Evolutionary conservation across 257 asterid genomes (phyloP), one percentile per base, ranked within the genome.

Genomic region (Gynochthodes officinalis): DNA sequence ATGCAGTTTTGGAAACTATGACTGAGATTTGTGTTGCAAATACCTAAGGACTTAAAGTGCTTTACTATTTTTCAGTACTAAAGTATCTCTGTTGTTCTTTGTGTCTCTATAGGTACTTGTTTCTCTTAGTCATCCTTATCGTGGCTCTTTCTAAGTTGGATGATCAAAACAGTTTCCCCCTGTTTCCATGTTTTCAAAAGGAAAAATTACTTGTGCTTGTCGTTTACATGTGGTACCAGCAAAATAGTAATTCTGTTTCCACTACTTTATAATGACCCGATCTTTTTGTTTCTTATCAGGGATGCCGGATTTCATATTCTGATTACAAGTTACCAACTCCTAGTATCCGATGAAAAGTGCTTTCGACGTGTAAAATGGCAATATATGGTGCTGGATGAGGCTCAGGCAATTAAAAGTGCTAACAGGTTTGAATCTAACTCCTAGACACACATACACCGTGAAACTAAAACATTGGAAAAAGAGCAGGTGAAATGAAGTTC

Each of bases 381-480:
- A 81, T 95, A 92, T 82, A 90, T 95, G 98, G 98, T 95, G 78
- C 82, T 95, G 85, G 99, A 95, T 84, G 99, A 95, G 86, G 99
- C 99, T 73, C 99, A 95, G 82, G 98, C 98, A 71, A 95, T 95
- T 67, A 95, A 95, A 87, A 90, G 95, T 77, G 83, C 98, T 48
- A 85, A 78, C 85, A 94, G 99, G 99, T 91, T 78, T 69, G 84
- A 46, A 64, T 42, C 76, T 19, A 35, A 35, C 19, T 42, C 10
- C 72, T 19, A 32, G 48, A 19, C 35, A 16, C 10, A 33, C 25
- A 5, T 23, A 49, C 28, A 32, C 28, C 3, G 30, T 27, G 59
- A 67, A 30, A 18, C 21, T 27, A 46, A 28, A 48, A 32, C 72
- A 67, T 46, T 14, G 57, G 37, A 3, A 42, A 59, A 43, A 55